These are phyloP conservation scores for Zoysia matrella DNA, from an alignment of 202 grass and related monocot species.

Conservation along the genomic window DNA sequence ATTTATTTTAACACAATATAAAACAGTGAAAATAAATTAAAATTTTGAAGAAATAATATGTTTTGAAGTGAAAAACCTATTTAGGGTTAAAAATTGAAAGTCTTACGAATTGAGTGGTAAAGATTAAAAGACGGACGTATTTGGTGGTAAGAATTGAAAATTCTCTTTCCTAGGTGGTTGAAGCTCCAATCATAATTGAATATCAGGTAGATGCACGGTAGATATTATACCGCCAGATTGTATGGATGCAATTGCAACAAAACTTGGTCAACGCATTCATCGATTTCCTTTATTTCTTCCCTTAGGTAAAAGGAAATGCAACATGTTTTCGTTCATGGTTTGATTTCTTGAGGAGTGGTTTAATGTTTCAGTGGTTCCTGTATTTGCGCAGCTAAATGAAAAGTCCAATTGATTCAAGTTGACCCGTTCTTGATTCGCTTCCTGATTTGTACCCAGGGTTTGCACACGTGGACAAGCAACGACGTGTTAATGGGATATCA, in stretches of 20 bases:
- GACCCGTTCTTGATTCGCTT: conserved; percentile 17
- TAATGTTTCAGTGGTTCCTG: conserved; percentile 18
- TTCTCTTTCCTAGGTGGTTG: not conserved
- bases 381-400: not conserved
- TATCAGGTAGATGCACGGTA: not conserved
- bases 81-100: no score
- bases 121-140: no score
- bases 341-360: not conserved
- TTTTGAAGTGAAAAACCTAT: no score
- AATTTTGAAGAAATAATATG: no score
- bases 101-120: no score
- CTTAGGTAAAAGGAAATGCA: not conserved
- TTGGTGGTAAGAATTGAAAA: no score
- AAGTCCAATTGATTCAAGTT: conserved; percentile 15
- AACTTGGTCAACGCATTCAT: not conserved
- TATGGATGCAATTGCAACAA: not conserved
- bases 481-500: conserved; percentile 21
- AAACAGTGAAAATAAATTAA: no score
- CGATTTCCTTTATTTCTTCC: not conserved
- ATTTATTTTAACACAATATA: no score
- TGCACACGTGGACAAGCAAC: conserved; percentile 54
- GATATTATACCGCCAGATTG: not conserved
- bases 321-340: not conserved
- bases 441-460: conserved; percentile 28
- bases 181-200: not conserved